A percentile compares a stretch with the other conserved stretches of the same genome.
Evolutionary conservation across 371 early-diverging fungal genomes (phyloP).

Genomic region (Smittium culicis): DNA sequence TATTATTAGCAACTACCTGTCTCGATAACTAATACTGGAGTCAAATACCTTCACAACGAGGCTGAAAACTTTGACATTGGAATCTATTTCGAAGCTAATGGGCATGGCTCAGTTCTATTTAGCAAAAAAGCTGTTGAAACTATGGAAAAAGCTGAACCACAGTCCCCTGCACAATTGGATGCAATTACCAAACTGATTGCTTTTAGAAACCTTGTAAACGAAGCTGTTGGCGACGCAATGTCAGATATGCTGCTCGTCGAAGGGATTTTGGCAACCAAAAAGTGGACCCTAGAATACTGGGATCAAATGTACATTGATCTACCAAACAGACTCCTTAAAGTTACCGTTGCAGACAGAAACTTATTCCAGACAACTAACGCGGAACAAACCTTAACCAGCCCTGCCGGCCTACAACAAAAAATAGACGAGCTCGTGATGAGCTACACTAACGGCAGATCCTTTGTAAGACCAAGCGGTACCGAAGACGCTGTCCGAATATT

Average conservation of each 20-base stretch:
- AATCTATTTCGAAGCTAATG: constrained; percentile 99
- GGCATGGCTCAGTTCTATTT: constrained; percentile 98
- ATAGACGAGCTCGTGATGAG: constrained; percentile 74
- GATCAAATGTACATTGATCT: constrained; percentile 85
- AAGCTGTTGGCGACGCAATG: constrained; percentile 97
- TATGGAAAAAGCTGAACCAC: constrained; percentile 44
- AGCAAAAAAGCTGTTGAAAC: constrained; percentile 62
- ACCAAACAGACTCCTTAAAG: constrained; percentile 88
- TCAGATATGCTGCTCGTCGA: constrained; percentile 95
- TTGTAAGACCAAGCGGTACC: constrained; percentile 98
- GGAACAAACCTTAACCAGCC: constrained; percentile 78
- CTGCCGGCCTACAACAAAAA: constrained; percentile 74
- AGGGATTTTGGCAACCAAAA: constrained; percentile 70
- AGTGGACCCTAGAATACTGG: constrained; percentile 74
- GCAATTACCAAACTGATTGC: constrained; percentile 64
- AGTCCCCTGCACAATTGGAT: constrained; percentile 60
- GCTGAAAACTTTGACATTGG: constrained; percentile 95
- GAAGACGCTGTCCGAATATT: constrained; percentile 99
- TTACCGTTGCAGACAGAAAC: constrained; percentile 74
- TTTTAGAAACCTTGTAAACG: constrained; percentile 87
- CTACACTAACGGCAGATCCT: constrained; percentile 72
- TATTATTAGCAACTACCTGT: constrained; percentile 61
- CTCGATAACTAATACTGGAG: constrained; percentile 92
- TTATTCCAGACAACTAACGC: constrained; percentile 92
- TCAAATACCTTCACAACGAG: constrained; percentile 98